A percentile compares a stretch with the other conserved stretches of the same genome.
Conservation (phyloP, 371 early-diverging fungal genomes). For the Basidiobolus heterosporus region DNA sequence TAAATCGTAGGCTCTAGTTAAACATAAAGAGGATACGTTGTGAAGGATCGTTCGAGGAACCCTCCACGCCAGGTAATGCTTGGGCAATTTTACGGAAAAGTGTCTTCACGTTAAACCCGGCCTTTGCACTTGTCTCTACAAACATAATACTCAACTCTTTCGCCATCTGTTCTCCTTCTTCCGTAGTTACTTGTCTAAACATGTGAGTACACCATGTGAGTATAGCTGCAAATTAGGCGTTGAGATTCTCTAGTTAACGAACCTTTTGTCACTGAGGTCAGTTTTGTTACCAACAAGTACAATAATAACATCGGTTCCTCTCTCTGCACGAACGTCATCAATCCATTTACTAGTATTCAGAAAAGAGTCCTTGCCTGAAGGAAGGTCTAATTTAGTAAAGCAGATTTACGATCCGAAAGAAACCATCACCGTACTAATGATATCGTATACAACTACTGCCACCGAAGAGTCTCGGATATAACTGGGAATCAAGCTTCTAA, state of each 20-base stretch:
- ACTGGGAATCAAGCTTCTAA: conserved; percentile 90
- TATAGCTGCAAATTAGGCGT: not conserved
- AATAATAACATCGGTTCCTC: conserved; percentile 91
- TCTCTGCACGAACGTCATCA: conserved; percentile 91
- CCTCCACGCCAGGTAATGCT: conserved; percentile 79
- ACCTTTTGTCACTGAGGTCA: conserved; percentile 86
- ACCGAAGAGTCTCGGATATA: conserved; percentile 98
- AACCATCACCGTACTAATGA: conserved; percentile 47
- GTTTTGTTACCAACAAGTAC: conserved; percentile 99
- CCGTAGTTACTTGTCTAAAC: conserved; percentile 74
- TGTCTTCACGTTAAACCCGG: conserved; percentile 89
- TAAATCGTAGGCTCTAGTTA: too few relatives aligned
- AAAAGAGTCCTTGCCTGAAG: conserved; percentile 75
- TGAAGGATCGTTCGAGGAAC: too few relatives aligned
- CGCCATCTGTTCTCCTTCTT: conserved; percentile 92
- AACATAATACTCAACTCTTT: conserved; percentile 89
- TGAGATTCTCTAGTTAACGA: conserved; percentile 1
- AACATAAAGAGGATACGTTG: too few relatives aligned
- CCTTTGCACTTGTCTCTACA: conserved; percentile 93
- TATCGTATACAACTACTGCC: conserved; percentile 94
- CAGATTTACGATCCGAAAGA: not conserved
- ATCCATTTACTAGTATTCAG: conserved; percentile 95
- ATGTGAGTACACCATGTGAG: not conserved
- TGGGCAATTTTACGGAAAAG: conserved; percentile 91
- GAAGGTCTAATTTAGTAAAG: not conserved